Evolutionary conservation across 257 asterid species (phyloP).

Genomic region (Osmanthus fragrans): DNA sequence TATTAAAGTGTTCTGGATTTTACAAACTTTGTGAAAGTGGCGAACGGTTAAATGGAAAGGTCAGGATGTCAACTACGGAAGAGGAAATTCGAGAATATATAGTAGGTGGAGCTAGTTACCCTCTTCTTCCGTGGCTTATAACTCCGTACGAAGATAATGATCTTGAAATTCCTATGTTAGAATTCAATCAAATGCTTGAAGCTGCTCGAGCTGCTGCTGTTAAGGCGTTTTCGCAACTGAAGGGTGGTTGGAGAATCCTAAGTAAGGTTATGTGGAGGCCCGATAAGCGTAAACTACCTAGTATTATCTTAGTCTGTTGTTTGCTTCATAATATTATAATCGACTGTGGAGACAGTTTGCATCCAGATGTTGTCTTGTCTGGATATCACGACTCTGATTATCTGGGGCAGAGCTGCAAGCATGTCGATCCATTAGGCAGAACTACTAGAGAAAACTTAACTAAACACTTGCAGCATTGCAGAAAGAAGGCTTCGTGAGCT

Average conservation of each 20-base stretch:
- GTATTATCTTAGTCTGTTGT: conserved; percentile 87
- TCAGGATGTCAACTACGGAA: conserved; percentile 28
- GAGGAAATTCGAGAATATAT: conserved; percentile 68
- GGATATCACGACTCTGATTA: conserved; percentile 60
- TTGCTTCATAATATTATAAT: conserved; percentile 84
- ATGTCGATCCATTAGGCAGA: conserved; percentile 55
- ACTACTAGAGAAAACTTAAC: conserved; percentile 54
- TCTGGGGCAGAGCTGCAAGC: conserved; percentile 39
- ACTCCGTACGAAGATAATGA: conserved; percentile 64
- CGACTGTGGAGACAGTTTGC: conserved; percentile 73
- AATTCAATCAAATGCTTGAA: conserved; percentile 55
- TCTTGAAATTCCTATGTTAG: conserved; percentile 20
- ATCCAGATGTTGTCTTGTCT: conserved; percentile 60
- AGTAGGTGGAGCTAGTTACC: conserved; percentile 73
- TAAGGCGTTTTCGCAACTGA: conserved; percentile 68
- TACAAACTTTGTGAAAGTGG: conserved; percentile 77
- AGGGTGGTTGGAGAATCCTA: conserved; percentile 96
- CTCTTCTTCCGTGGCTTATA: conserved; percentile 93
- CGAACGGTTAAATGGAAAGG: conserved; percentile 58
- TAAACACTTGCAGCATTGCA: conserved; percentile 33
- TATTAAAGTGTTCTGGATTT: conserved; percentile 70
- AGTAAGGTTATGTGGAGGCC: conserved; percentile 99
- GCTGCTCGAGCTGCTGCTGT: conserved; percentile 53
- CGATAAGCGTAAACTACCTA: conserved; percentile 82
- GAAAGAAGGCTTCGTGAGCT: conserved; percentile 20